Evolutionary conservation across 2,329 filamentous ascomycete species (phyloP).

Genomic region (Ophiostoma tasmaniense): DNA sequence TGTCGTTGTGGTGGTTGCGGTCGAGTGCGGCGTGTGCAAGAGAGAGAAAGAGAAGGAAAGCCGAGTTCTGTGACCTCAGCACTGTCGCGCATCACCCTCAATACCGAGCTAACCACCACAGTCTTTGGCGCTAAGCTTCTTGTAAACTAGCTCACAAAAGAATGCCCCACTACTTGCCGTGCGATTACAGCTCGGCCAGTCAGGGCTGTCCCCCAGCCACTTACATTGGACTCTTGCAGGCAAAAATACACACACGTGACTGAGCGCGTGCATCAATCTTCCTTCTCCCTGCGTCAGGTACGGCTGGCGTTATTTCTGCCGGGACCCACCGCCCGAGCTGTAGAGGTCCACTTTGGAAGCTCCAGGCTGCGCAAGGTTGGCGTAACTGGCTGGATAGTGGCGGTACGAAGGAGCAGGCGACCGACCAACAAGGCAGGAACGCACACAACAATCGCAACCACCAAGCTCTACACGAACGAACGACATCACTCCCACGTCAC

Average conservation of each 20-base stretch:
- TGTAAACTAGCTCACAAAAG: background rate
- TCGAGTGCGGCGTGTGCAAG: background rate
- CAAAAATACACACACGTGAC: slow-evolving; percentile 16
- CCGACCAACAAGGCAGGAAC: background rate
- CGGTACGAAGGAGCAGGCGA: slow-evolving; percentile 2
- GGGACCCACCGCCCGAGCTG: slow-evolving; percentile 15
- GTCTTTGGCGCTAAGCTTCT: slow-evolving; percentile 3
- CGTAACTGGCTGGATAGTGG: slow-evolving; percentile 21
- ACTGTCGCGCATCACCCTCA: slow-evolving; percentile 11
- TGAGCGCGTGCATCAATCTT: background rate
- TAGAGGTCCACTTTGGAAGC: slow-evolving; percentile 13
- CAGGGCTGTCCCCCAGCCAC: slow-evolving; percentile 8
- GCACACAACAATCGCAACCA: slow-evolving; percentile 7
- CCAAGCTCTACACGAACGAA: slow-evolving; percentile 2
- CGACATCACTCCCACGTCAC: background rate
- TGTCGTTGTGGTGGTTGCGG: background rate
- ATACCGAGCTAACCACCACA: background rate
- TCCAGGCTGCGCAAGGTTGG: slow-evolving; percentile 29
- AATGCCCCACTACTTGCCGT: background rate
- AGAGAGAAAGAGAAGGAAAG: background rate
- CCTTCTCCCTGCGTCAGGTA: background rate
- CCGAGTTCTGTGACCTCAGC: slow-evolving; percentile 3
- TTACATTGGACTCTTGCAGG: background rate
- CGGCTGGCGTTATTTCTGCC: slow-evolving; percentile 18
- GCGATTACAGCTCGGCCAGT: slow-evolving; percentile 8